Conservation (phyloP, 306 rosid genomes). For the Cyamopsis tetragonoloba region DNA sequence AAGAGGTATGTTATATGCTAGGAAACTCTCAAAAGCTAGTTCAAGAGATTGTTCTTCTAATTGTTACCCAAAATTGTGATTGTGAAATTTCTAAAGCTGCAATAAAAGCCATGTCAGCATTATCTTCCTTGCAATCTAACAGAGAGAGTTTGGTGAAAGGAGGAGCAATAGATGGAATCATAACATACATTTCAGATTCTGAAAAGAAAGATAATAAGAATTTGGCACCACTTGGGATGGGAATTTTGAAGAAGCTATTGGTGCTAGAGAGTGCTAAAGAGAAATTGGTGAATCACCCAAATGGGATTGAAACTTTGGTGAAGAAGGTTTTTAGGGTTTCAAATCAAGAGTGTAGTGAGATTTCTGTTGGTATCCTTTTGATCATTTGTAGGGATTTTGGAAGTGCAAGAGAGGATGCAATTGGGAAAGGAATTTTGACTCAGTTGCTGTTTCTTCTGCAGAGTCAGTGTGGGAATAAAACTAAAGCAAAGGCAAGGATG, state of each 20-base stretch:
- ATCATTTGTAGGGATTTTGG: constrained; percentile 49
- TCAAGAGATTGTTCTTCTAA: constrained; percentile 36
- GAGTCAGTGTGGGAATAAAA: constrained; percentile 62
- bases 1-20: constrained; percentile 34
- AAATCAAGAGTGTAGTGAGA: constrained; percentile 70
- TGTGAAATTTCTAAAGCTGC: constrained; percentile 52
- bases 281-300: constrained; percentile 39
- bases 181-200: constrained; percentile 39
- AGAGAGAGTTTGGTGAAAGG: constrained; percentile 41
- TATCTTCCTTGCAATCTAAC: constrained; percentile 49
- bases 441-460: constrained; percentile 82
- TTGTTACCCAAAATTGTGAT: constrained; percentile 21
- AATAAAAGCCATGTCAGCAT: constrained; percentile 54
- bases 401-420: constrained; percentile 71
- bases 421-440: constrained; percentile 64
- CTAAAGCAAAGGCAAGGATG: constrained; percentile 79
- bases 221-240: constrained; percentile 48
- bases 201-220: constrained; percentile 42
- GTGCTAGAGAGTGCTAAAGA: constrained; percentile 52
- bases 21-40: constrained; percentile 47
- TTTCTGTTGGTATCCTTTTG: constrained; percentile 59
- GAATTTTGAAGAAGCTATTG: constrained; percentile 55
- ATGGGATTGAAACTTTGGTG: constrained; percentile 49
- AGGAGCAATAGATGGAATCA: constrained; percentile 58
- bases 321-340: constrained; percentile 72